phyloP scores from a whole-genome alignment of 768 basidiomycete genomes.

The Exidia glandulosa region DNA sequence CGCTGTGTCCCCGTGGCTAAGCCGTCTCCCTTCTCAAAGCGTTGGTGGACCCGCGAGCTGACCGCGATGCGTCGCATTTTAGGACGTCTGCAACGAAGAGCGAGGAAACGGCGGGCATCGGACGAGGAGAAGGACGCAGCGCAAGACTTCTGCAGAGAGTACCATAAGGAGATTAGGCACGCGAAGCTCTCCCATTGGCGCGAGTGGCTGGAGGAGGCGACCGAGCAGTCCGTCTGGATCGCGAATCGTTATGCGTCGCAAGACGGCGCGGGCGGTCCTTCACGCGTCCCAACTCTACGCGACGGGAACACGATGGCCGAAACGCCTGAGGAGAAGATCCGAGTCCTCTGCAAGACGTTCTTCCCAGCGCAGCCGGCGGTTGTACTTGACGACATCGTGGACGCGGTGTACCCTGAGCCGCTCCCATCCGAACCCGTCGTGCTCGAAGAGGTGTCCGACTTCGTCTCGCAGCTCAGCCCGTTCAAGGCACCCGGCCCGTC shows the following conservation, averaged over 20 bases:
- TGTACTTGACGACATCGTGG: neutral
- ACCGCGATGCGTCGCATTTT: neutral
- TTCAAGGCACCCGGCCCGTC: slow-evolving; percentile 14
- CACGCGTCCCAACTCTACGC: neutral
- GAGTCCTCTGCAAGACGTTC: neutral
- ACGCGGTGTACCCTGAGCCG: neutral
- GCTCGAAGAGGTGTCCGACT: neutral
- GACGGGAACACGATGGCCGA: neutral
- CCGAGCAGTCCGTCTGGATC: neutral
- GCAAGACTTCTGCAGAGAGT: too few species aligned
- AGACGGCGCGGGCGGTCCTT: neutral
- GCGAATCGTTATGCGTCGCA: neutral
- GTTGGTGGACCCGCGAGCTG: neutral
- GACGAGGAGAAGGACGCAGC: neutral
- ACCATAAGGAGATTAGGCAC: too few species aligned
- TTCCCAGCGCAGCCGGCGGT: neutral
- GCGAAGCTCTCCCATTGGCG: too few species aligned
- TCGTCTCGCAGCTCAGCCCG: slow-evolving; percentile 7
- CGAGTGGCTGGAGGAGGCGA: neutral
- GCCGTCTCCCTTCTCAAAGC: neutral
- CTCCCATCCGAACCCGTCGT: neutral
- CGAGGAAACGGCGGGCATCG: neutral
- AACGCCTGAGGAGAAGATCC: neutral
- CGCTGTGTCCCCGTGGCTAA: neutral
- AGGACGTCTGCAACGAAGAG: neutral